A percentile compares a stretch with the other conserved stretches of the same genome.
Conservation (phyloP, 331 rosid species). For the Malus hybrid region DNA sequence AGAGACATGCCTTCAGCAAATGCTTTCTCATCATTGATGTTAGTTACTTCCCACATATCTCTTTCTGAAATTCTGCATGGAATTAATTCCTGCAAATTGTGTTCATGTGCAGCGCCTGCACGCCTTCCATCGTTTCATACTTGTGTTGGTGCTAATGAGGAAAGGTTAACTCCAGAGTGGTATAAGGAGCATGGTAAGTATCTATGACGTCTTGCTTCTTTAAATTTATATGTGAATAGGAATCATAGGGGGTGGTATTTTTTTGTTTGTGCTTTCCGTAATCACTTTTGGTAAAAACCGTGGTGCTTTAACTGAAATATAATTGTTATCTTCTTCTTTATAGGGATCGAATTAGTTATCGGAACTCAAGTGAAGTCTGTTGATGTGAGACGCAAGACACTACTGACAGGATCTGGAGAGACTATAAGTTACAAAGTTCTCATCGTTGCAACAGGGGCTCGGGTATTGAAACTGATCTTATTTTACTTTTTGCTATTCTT, state of each 20-base stretch:
- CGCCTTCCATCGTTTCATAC: conserved; percentile 96
- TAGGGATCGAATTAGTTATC: conserved; percentile 90
- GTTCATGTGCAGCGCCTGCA: conserved; percentile 53
- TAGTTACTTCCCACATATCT: too few species aligned
- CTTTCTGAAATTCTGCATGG: background rate
- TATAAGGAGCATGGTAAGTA: conserved; percentile 85
- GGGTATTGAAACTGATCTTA: conserved; percentile 68
- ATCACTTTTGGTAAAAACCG: background rate
- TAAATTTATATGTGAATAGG: background rate
- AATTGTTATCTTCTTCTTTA: too few species aligned
- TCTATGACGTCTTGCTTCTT: conserved; percentile 3
- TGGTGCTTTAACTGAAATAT: background rate
- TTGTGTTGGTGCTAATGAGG: conserved; percentile 90
- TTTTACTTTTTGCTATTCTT: background rate
- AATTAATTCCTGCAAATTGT: conserved; percentile 12
- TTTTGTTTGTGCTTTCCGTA: background rate
- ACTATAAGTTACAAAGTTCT: conserved; percentile 93
- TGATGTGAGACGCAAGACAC: conserved; percentile 86
- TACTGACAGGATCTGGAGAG: conserved; percentile 86
- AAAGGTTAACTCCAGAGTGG: conserved; percentile 93
- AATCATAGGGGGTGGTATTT: background rate
- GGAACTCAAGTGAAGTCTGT: conserved; percentile 91
- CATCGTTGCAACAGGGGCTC: conserved; percentile 96
- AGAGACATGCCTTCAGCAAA: too few species aligned
- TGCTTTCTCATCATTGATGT: too few species aligned